Percentiles rank a stretch among this genome's conserved stretches.
These are phyloP conservation scores for Lentinula aciculospora DNA, from an alignment of 768 basidiomycete genomes.

Conservation along the genomic window DNA sequence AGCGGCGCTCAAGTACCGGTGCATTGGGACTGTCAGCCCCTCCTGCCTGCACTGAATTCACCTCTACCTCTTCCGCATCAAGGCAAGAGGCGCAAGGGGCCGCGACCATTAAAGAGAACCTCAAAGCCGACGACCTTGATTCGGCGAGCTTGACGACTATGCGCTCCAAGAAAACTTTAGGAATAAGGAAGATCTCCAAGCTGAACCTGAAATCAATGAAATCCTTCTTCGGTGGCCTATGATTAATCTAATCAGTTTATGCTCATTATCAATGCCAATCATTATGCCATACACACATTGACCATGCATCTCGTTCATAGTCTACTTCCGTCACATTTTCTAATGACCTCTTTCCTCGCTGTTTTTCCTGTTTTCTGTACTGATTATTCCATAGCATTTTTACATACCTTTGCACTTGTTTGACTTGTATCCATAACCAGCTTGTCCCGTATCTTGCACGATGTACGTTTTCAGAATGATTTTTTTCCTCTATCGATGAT, in stretches of 20 bases:
- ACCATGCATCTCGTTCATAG: too few species aligned
- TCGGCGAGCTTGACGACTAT: not conserved
- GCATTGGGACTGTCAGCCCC: not conserved
- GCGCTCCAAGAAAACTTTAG: not conserved
- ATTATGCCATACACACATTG: too few species aligned
- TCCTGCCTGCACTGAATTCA: constrained; percentile 1
- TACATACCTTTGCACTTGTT: too few species aligned
- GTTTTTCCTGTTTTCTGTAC: too few species aligned
- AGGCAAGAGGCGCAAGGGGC: not conserved
- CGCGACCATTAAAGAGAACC: not conserved
- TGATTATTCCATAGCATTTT: too few species aligned
- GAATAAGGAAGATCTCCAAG: constrained; percentile 3
- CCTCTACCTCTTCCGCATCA: not conserved
- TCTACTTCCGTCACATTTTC: too few species aligned
- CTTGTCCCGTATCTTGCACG: too few species aligned
- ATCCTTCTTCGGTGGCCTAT: not conserved
- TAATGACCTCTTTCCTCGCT: too few species aligned
- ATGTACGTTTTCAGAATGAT: too few species aligned
- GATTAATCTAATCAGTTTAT: not conserved
- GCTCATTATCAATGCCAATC: too few species aligned
- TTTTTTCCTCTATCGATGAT: too few species aligned
- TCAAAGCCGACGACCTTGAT: not conserved
- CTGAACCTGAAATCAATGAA: constrained; percentile 6
- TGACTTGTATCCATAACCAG: too few species aligned
- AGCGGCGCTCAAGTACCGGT: not conserved